Evolutionary conservation across 257 asterid genomes (phyloP).

Genomic region (Solanum habrochaites): DNA sequence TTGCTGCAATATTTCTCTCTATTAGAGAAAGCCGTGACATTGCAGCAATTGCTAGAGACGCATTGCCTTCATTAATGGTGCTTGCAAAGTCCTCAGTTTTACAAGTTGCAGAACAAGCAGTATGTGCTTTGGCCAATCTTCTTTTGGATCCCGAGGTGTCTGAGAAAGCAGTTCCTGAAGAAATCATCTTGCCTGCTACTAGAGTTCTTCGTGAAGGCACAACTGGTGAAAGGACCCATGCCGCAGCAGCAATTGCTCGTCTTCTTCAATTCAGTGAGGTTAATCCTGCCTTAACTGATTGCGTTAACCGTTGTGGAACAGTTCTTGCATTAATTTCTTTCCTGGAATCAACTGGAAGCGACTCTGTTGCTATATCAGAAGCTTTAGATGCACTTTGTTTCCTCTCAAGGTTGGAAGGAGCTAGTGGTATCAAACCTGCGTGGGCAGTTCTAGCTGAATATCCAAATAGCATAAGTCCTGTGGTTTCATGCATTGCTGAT

Average conservation of each 20-base stretch:
- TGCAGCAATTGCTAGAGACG: constrained; percentile 71
- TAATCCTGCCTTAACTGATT: constrained; percentile 51
- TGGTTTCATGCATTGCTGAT: constrained; percentile 75
- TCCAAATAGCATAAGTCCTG: constrained; percentile 64
- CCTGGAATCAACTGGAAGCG: constrained; percentile 63
- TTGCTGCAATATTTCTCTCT: constrained; percentile 85
- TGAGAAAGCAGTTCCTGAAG: constrained; percentile 64
- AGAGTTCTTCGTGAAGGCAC: constrained; percentile 82
- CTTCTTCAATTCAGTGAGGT: constrained; percentile 63
- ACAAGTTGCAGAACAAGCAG: constrained; percentile 90
- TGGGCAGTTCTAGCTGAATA: constrained; percentile 86
- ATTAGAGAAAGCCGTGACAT: constrained; percentile 79
- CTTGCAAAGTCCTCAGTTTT: constrained; percentile 70
- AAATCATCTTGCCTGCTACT: constrained; percentile 69
- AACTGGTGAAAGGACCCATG: constrained; percentile 61
- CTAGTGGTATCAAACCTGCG: constrained; percentile 64
- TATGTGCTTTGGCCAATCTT: constrained; percentile 90
- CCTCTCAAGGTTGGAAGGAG: constrained; percentile 54
- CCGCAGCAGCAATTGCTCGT: constrained; percentile 94
- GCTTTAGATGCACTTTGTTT: constrained; percentile 81
- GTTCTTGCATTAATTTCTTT: constrained; percentile 82
- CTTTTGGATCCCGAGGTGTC: constrained; percentile 79
- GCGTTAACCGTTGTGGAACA: constrained; percentile 82
- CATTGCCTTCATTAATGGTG: constrained; percentile 54
- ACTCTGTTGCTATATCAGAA: constrained; percentile 61